Evolutionary conservation across 169 alveolate genomes (phyloP).

Genomic region (Babesia divergens): DNA sequence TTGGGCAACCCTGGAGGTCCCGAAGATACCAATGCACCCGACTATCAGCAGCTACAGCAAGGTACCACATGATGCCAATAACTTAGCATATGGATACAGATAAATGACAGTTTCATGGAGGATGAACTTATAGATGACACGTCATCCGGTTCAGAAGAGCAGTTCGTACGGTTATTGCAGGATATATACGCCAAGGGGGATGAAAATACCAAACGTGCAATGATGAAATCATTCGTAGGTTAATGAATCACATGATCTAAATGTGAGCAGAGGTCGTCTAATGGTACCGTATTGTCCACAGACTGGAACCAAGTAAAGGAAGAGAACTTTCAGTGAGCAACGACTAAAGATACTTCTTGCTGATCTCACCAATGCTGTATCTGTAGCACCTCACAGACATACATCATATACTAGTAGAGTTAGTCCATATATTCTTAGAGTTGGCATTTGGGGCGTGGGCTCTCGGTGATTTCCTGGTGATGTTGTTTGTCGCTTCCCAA

Average conservation of each 20-base stretch:
- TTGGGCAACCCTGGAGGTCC: conserved; percentile 30
- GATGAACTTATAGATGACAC: neutral
- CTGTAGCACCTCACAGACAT: too few species aligned
- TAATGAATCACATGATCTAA: neutral
- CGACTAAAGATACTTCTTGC: neutral
- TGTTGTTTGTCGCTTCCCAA: too few species aligned
- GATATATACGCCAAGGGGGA: conserved; percentile 56
- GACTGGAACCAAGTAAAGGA: conserved; percentile 48
- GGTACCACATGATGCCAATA: neutral
- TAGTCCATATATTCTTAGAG: too few species aligned
- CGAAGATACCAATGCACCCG: neutral
- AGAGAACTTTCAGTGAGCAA: neutral
- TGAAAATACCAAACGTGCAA: conserved; percentile 53
- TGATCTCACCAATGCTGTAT: too few species aligned
- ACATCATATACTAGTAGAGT: too few species aligned
- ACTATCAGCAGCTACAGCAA: neutral
- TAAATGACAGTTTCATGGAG: conserved; percentile 18
- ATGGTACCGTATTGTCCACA: conserved; percentile 35
- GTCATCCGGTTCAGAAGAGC: neutral
- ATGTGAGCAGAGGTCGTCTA: conserved; percentile 28
- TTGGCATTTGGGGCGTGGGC: too few species aligned
- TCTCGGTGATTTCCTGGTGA: too few species aligned
- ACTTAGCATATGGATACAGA: neutral
- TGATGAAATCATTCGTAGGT: conserved; percentile 59
- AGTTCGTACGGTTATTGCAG: conserved; percentile 15